Evolutionary conservation across 2,329 filamentous ascomycete species (phyloP).

Genomic region (Corniculantispora saksenae): DNA sequence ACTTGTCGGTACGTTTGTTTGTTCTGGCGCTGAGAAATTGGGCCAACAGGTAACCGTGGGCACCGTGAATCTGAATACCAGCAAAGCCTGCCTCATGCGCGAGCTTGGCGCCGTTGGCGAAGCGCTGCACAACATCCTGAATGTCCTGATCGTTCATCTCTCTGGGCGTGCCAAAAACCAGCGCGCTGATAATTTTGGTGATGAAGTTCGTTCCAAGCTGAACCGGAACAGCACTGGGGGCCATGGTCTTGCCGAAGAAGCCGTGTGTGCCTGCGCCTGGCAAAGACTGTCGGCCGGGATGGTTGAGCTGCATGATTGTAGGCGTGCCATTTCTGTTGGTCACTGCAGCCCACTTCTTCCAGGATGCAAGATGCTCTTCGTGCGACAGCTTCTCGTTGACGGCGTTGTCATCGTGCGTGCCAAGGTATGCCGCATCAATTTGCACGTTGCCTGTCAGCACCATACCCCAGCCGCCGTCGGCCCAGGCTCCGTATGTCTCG

Average conservation of each 20-base stretch:
- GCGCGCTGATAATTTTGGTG: conserved; percentile 29
- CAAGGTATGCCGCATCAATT: conserved; percentile 42
- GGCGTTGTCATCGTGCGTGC: conserved; percentile 34
- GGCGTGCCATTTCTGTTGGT: conserved; percentile 37
- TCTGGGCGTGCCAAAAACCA: conserved; percentile 54
- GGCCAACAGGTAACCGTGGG: conserved; percentile 59
- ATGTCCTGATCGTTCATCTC: conserved; percentile 59
- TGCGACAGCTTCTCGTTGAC: conserved; percentile 33
- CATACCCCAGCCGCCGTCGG: conserved; percentile 52
- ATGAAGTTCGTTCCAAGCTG: conserved; percentile 41
- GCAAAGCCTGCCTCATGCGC: conserved; percentile 47
- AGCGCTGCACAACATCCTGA: conserved; percentile 51
- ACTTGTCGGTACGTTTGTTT: conserved; percentile 55
- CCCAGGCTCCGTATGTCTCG: conserved; percentile 54
- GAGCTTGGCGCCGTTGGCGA: conserved; percentile 53
- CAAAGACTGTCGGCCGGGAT: conserved; percentile 48
- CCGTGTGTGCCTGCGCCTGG: conserved; percentile 39
- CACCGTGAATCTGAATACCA: conserved; percentile 47
- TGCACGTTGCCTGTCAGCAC: conserved; percentile 52
- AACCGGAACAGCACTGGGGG: conserved; percentile 45
- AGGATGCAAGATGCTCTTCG: conserved; percentile 34
- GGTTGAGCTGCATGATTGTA: conserved; percentile 47
- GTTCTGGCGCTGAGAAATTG: conserved; percentile 55
- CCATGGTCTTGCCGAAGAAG: conserved; percentile 41
- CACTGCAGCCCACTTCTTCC: conserved; percentile 38